phyloP scores from a whole-genome alignment of 176 grass and related monocot species.

The Oryza punctata region DNA sequence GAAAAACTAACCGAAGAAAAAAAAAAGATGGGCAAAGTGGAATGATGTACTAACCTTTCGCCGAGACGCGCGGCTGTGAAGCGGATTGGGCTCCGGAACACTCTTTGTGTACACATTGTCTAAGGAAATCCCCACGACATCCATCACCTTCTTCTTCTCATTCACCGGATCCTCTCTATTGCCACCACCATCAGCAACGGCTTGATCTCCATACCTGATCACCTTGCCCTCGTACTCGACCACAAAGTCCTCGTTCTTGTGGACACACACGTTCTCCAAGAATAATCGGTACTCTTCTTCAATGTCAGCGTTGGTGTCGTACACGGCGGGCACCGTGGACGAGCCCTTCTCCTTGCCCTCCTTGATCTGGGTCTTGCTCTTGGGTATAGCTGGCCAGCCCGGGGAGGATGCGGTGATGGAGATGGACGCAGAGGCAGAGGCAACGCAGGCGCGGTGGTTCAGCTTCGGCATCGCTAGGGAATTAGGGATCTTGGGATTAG shows the following conservation, averaged over 20 bases:
- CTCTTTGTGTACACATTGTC: no score
- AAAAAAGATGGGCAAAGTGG: no score
- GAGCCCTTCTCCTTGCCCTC: not conserved
- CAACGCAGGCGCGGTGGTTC: no score
- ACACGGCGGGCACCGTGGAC: not conserved
- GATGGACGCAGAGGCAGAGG: no score
- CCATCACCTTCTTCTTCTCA: not conserved
- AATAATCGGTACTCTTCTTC: constrained; percentile 65
- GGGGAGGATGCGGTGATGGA: not conserved
- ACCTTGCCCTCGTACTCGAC: constrained; percentile 35
- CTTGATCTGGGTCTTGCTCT: not conserved
- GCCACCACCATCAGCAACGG: not conserved
- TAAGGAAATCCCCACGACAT: no score
- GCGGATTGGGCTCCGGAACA: no score
- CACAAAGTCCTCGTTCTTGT: constrained; percentile 37
- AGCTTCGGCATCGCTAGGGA: no score
- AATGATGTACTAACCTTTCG: no score
- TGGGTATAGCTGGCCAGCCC: not conserved
- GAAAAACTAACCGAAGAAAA: no score
- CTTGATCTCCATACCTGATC: constrained; percentile 20
- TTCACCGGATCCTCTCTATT: not conserved
- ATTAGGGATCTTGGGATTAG: no score
- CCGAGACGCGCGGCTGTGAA: no score
- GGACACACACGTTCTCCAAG: constrained; percentile 37
- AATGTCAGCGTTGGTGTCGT: constrained; percentile 14